phyloP scores from a whole-genome alignment of 2,329 filamentous ascomycete species.

The Ciborinia camelliae region DNA sequence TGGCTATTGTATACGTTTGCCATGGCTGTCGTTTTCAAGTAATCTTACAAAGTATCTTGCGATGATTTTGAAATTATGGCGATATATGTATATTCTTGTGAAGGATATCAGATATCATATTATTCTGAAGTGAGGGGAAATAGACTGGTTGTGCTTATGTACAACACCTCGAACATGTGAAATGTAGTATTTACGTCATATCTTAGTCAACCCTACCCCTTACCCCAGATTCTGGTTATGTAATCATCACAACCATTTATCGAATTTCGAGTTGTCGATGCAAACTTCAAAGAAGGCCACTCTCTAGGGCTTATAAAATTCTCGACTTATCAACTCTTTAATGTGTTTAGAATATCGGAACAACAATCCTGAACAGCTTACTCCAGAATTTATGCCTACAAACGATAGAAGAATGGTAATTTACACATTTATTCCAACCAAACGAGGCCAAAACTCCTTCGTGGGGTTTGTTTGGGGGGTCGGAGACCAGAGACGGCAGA shows the following conservation, averaged over 20 bases:
- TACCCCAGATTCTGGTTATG: slow-evolving; percentile 3
- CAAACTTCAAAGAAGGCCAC: too few species aligned
- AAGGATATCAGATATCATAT: neutral
- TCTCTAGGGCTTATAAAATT: too few species aligned
- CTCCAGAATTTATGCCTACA: too few species aligned
- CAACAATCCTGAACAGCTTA: too few species aligned
- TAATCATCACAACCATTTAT: neutral
- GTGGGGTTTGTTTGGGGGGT: too few species aligned
- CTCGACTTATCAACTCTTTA: too few species aligned
- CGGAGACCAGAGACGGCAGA: too few species aligned
- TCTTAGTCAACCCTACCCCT: neutral
- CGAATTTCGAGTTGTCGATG: too few species aligned
- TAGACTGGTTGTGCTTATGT: neutral
- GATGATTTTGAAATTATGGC: neutral
- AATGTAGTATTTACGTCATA: neutral
- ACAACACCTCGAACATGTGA: neutral
- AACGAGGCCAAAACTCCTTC: too few species aligned
- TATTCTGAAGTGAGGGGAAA: neutral
- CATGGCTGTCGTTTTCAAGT: slow-evolving; percentile 24
- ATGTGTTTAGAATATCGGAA: too few species aligned
- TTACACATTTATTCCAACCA: too few species aligned
- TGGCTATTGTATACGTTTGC: slow-evolving; percentile 43
- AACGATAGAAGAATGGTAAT: too few species aligned
- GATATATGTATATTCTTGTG: neutral
- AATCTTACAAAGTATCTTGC: neutral